Conservation (phyloP, 805 yeast genomes). For the Metschnikowia santaceciliae region DNA sequence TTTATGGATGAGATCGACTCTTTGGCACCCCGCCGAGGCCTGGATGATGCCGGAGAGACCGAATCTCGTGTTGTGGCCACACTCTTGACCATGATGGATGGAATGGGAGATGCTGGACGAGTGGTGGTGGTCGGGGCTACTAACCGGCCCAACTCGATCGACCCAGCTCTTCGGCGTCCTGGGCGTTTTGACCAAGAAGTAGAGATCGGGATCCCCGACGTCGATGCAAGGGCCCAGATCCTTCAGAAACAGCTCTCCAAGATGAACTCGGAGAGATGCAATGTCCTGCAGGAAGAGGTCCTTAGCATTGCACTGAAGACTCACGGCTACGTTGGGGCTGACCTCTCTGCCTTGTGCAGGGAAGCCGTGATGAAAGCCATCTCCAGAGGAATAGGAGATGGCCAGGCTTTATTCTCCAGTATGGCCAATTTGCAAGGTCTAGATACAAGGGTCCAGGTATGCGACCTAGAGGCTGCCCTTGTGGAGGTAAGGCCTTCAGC, state of each 20-base stretch:
- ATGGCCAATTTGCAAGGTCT: slow-evolving; percentile 2
- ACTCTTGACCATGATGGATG: slow-evolving; percentile 75
- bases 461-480: slow-evolving; percentile 69
- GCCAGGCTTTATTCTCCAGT: slow-evolving; percentile 4
- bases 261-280: slow-evolving; percentile 45
- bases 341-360: slow-evolving; percentile 77
- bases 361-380: slow-evolving; percentile 87
- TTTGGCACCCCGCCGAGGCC: slow-evolving; percentile 75
- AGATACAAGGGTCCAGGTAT: slow-evolving; percentile 42
- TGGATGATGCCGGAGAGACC: slow-evolving; percentile 86
- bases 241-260: slow-evolving; percentile 55
- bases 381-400: slow-evolving; percentile 45
- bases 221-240: slow-evolving; percentile 70
- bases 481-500: slow-evolving; percentile 90
- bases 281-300: slow-evolving; percentile 53
- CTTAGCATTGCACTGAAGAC: slow-evolving; percentile 66
- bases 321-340: slow-evolving; percentile 98
- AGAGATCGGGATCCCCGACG: slow-evolving; percentile 90
- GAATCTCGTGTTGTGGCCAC: slow-evolving; percentile 92
- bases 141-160: slow-evolving; percentile 64
- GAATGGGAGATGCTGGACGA: slow-evolving; percentile 60
- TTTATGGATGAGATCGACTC: slow-evolving; percentile 94
- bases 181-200: slow-evolving; percentile 89
- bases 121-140: slow-evolving; percentile 74
- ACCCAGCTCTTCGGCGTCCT: slow-evolving; percentile 74